Evolutionary conservation across 73 alveolate species (phyloP).

Genomic region (Paramecium primaurelia): DNA sequence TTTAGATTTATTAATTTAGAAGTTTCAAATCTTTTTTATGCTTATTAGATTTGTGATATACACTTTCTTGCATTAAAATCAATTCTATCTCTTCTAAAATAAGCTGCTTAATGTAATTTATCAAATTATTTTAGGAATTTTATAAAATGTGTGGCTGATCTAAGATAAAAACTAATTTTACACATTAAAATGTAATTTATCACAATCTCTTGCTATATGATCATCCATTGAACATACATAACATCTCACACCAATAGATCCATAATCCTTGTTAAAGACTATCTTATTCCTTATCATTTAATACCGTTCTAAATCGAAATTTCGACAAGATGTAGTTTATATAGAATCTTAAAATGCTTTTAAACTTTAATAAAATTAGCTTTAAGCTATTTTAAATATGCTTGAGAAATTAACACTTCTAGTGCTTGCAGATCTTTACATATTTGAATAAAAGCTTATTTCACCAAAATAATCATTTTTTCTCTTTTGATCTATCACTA

Average conservation of each 20-base stretch:
- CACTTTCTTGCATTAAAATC: background rate
- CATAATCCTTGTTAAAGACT: background rate
- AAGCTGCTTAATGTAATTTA: background rate
- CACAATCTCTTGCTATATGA: conserved; percentile 29
- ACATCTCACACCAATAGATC: conserved; percentile 27
- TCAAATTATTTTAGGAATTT: background rate
- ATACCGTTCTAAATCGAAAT: conserved; percentile 10
- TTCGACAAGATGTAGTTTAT: conserved; percentile 49
- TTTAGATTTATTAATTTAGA: background rate
- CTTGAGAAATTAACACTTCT: conserved; percentile 76
- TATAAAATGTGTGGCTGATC: conserved; percentile 17
- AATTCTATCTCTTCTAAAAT: background rate
- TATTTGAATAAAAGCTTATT: conserved; percentile 79
- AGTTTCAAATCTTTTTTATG: background rate
- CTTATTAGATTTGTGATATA: background rate
- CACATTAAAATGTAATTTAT: background rate
- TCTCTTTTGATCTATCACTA: conserved; percentile 54
- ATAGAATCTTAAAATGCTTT: conserved; percentile 63
- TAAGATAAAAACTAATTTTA: conserved; percentile 52
- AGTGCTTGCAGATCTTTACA: conserved; percentile 72
- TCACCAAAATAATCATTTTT: conserved; percentile 77
- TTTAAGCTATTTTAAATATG: background rate
- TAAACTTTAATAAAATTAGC: conserved; percentile 12
- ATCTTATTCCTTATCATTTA: conserved; percentile 20
- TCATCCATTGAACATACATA: background rate